Evolutionary conservation across 2,329 filamentous ascomycete genomes (phyloP).

Genomic region (Pseudopyrenochaeta lycopersici): DNA sequence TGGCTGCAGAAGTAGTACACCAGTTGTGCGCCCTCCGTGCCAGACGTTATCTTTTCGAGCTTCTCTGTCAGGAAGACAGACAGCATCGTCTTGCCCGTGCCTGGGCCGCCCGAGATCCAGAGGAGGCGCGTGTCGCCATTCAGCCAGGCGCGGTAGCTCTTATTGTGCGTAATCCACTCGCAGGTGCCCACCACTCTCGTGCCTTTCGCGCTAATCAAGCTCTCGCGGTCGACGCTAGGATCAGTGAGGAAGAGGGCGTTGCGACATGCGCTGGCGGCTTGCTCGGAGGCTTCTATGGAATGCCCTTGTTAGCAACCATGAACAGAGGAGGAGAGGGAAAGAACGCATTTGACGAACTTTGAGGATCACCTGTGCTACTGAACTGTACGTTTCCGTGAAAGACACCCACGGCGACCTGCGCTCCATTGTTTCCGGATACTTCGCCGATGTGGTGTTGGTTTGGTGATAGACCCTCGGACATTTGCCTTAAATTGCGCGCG

Average conservation of each 20-base stretch:
- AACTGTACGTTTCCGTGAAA: background rate
- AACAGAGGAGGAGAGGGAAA: too few relatives aligned
- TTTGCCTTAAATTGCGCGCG: too few relatives aligned
- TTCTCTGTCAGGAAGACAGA: slow-evolving; percentile 39
- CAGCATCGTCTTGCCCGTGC: slow-evolving; percentile 47
- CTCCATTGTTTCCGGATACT: background rate
- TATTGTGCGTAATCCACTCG: too few relatives aligned
- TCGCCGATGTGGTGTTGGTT: background rate
- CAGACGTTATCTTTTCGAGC: slow-evolving; percentile 12
- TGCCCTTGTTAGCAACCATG: too few relatives aligned
- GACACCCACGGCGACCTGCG: background rate
- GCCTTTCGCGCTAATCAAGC: slow-evolving; percentile 15
- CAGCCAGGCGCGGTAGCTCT: slow-evolving; percentile 21
- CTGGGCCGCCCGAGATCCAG: slow-evolving; percentile 35
- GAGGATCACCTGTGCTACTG: background rate
- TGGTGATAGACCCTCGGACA: background rate
- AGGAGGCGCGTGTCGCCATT: slow-evolving; percentile 17
- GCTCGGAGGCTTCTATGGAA: too few relatives aligned
- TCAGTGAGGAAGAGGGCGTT: too few relatives aligned
- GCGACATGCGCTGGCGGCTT: slow-evolving; percentile 13
- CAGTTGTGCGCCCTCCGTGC: slow-evolving; percentile 1
- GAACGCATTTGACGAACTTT: too few relatives aligned
- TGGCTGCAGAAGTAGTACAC: slow-evolving; percentile 37
- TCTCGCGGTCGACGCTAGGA: slow-evolving; percentile 17
- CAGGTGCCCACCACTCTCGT: slow-evolving; percentile 20